These are phyloP conservation scores for Bipolaris cookei DNA, from an alignment of 2,329 filamentous ascomycete genomes.

Conservation along the genomic window DNA sequence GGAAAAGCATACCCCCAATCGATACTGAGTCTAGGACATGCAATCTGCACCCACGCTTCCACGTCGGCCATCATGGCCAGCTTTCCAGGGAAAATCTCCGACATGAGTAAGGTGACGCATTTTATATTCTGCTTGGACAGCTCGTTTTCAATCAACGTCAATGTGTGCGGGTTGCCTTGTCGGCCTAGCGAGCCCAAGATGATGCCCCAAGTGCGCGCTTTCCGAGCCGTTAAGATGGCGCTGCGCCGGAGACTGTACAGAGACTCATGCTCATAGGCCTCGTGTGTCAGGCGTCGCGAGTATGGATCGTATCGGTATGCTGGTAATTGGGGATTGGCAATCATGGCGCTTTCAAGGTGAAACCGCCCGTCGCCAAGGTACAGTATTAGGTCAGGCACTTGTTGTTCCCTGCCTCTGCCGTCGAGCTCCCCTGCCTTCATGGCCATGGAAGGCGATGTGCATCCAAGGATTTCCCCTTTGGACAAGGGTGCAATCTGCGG, in stretches of 20 bases:
- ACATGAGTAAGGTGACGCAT: conserved; percentile 83
- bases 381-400: conserved; percentile 71
- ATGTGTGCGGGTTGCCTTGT: conserved; percentile 93
- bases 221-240: conserved; percentile 77
- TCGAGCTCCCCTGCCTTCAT: conserved; percentile 43
- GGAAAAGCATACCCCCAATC: conserved; percentile 99
- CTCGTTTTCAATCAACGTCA: conserved; percentile 81
- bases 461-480: conserved; percentile 96
- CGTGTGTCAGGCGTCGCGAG: conserved; percentile 85
- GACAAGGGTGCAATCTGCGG: conserved; percentile 92
- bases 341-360: conserved; percentile 98
- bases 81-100: conserved; percentile 96
- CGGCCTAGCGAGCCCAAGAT: conserved; percentile 91
- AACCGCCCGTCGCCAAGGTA: conserved; percentile 94
- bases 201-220: conserved; percentile 88
- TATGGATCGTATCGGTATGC: conserved; percentile 98
- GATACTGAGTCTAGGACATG: conserved; percentile 94
- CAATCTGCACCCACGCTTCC: conserved; percentile 98
- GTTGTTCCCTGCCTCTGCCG: conserved; percentile 56
- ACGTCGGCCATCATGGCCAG: conserved; percentile 90
- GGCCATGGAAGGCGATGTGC: conserved; percentile 74
- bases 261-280: conserved; percentile 89
- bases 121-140: conserved; percentile 75
- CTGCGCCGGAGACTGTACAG: conserved; percentile 81
- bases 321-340: conserved; percentile 88